A percentile compares a stretch with the other conserved stretches of the same genome.
phyloP scores from a whole-genome alignment of 2,329 filamentous ascomycete genomes.

The Stemphylium vesicarium region DNA sequence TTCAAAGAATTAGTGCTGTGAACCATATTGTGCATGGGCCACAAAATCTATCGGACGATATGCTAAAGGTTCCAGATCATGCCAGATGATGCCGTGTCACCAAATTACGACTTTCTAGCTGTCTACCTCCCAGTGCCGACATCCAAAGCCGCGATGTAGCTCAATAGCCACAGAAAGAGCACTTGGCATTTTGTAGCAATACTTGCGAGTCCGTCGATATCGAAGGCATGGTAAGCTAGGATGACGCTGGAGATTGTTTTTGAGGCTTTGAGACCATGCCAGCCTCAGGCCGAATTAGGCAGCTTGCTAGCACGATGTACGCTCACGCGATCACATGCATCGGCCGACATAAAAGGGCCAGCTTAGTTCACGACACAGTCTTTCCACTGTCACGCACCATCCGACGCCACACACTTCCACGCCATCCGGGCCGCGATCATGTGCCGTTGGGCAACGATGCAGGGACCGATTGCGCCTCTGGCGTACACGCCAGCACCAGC shows the following conservation, averaged over 20 bases:
- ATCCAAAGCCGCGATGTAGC: not conserved
- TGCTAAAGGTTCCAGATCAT: not conserved
- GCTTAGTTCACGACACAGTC: not conserved
- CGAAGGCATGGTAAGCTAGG: not conserved
- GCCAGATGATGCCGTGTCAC: not conserved
- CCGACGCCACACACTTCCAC: not conserved
- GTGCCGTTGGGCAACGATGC: slow-evolving; percentile 3
- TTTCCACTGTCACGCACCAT: not conserved
- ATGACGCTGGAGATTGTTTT: not conserved
- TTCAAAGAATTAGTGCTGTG: not conserved
- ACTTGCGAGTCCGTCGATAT: no score
- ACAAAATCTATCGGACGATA: not conserved
- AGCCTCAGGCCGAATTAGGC: not conserved
- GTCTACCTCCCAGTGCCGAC: not conserved
- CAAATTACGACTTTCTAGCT: not conserved
- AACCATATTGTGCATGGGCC: not conserved
- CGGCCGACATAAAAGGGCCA: not conserved
- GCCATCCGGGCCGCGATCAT: not conserved
- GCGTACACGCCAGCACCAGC: not conserved
- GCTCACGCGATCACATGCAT: not conserved
- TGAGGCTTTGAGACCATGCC: not conserved
- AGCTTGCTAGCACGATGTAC: not conserved
- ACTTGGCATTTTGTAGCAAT: no score
- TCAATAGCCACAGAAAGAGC: no score
- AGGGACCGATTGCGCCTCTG: slow-evolving; percentile 3